Conservation (phyloP, 306 rosid genomes). For the Quercus ilex region DNA sequence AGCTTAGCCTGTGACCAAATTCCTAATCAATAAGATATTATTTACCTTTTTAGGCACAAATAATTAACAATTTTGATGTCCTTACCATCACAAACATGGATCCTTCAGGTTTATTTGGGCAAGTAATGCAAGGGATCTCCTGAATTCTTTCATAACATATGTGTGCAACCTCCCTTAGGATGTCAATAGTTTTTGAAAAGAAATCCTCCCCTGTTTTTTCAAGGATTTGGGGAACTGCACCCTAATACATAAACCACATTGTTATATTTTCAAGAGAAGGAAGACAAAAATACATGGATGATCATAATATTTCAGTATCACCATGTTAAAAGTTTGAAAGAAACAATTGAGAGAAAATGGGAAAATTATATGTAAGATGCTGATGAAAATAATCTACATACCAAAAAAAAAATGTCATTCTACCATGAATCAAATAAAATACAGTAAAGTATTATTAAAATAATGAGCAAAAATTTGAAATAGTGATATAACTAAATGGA, state of each 20-base stretch:
- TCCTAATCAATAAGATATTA: not conserved
- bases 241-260: slow-evolving; percentile 20
- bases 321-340: not conserved
- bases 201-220: slow-evolving; percentile 31
- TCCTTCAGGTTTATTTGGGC: slow-evolving; percentile 54
- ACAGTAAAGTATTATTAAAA: too few species aligned
- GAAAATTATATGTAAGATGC: not conserved
- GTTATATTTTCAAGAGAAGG: not conserved
- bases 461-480: too few species aligned
- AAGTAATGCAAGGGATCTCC: slow-evolving; percentile 41
- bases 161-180: slow-evolving; percentile 27
- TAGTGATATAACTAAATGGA: too few species aligned
- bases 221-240: slow-evolving; percentile 44
- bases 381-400: not conserved
- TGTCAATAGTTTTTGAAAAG: slow-evolving; percentile 23
- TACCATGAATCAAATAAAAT: too few species aligned
- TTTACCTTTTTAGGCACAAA: not conserved
- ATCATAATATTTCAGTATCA: not conserved
- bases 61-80: not conserved
- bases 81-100: slow-evolving; percentile 47
- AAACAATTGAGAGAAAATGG: not conserved
- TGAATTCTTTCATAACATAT: slow-evolving; percentile 27
- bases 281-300: not conserved
- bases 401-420: not conserved
- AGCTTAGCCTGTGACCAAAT: slow-evolving; percentile 38